Percentiles rank a stretch among this genome's conserved stretches.
Conservation (phyloP, 2,329 filamentous ascomycete genomes). For the Tolypocladium pustulatum region DNA sequence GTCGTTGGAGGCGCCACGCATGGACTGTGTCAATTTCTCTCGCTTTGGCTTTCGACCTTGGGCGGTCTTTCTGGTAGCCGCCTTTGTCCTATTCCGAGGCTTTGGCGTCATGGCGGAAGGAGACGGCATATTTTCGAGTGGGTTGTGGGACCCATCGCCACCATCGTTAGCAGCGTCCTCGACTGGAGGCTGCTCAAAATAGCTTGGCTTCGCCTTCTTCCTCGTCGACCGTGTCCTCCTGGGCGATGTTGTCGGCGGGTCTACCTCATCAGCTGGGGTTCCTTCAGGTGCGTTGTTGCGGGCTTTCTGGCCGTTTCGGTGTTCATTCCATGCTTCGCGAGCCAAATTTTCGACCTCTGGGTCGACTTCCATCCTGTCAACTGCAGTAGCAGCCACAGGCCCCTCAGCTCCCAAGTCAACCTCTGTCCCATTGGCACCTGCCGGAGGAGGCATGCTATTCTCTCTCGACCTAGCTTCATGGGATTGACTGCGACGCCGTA, state of each 20-base stretch:
- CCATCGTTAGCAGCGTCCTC: slow-evolving; percentile 7
- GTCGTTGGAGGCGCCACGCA: slow-evolving; percentile 11
- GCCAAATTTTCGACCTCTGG: slow-evolving; percentile 19
- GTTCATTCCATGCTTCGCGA: slow-evolving; percentile 23
- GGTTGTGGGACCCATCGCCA: slow-evolving; percentile 8
- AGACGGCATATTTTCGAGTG: slow-evolving; percentile 17
- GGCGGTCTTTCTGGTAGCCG: slow-evolving; percentile 14
- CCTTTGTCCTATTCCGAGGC: slow-evolving; percentile 17
- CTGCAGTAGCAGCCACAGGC: neutral
- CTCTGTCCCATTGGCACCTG: slow-evolving; percentile 12
- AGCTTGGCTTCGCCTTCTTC: slow-evolving; percentile 40
- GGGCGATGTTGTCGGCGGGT: slow-evolving; percentile 4
- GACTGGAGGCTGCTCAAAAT: slow-evolving; percentile 23
- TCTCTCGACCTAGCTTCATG: slow-evolving; percentile 16
- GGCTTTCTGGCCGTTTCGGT: slow-evolving; percentile 17
- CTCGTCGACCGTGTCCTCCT: slow-evolving; percentile 23
- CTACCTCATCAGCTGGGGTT: slow-evolving; percentile 2
- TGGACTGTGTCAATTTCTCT: slow-evolving; percentile 10
- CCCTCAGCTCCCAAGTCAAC: slow-evolving; percentile 7
- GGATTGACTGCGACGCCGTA: slow-evolving; percentile 14
- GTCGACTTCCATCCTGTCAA: slow-evolving; percentile 4
- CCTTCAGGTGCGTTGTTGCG: slow-evolving; percentile 6
- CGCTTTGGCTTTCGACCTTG: slow-evolving; percentile 7
- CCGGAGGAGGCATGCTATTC: slow-evolving; percentile 10
- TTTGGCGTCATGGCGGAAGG: slow-evolving; percentile 21